These are phyloP conservation scores for Arabidopsis suecica DNA, from an alignment of 345 rosid genomes.

Conservation along the genomic window DNA sequence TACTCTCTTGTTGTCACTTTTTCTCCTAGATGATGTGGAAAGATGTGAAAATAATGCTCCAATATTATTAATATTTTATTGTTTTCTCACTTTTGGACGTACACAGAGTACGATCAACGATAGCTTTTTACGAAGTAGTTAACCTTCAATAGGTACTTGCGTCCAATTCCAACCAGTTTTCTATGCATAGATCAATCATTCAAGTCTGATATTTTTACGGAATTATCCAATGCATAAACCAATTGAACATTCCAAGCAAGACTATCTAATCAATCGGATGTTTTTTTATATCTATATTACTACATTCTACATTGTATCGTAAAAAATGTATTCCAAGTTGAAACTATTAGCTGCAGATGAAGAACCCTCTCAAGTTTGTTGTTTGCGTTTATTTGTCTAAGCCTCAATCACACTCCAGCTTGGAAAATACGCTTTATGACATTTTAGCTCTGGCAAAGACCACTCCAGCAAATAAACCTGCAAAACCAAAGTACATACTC, in stretches of 20 bases:
- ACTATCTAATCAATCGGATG: not conserved
- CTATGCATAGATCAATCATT: not conserved
- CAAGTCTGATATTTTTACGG: not conserved
- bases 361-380: slow-evolving; percentile 4
- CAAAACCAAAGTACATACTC: slow-evolving; percentile 6
- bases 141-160: not conserved
- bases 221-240: not conserved
- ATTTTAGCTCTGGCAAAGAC: slow-evolving; percentile 87
- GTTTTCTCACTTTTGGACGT: not conserved
- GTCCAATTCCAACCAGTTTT: too few relatives aligned
- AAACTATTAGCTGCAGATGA: slow-evolving; percentile 20
- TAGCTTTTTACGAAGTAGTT: not conserved
- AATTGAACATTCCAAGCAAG: not conserved
- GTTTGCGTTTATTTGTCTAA: slow-evolving; percentile 10
- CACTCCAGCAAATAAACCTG: slow-evolving; percentile 91
- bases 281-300: slow-evolving; percentile 24
- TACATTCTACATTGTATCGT: slow-evolving; percentile 13
- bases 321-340: slow-evolving; percentile 25
- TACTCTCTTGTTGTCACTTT: not conserved
- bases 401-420: slow-evolving; percentile 17
- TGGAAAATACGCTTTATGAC: slow-evolving; percentile 54
- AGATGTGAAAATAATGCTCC: not conserved
- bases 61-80: not conserved
- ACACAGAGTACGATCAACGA: slow-evolving; percentile 5
- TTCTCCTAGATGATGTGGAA: slow-evolving; percentile 2